Evolutionary conservation across 164 flowering plant genomes (phyloP), one percentile per base, ranked within the genome.

Genomic region (Macadamia tetraphylla): DNA sequence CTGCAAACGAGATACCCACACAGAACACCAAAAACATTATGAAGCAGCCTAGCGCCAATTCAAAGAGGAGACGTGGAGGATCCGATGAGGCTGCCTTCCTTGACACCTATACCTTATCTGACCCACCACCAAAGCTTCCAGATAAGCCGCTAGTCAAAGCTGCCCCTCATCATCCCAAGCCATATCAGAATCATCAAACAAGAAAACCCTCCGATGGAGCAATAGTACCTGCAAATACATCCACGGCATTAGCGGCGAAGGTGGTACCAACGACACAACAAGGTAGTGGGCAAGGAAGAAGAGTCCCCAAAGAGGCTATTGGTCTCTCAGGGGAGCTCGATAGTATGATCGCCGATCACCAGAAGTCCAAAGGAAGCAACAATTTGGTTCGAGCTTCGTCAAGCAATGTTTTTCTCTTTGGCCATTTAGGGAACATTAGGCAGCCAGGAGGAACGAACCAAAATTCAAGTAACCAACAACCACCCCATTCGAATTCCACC

Each of bases 321-420:
- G 84, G 91, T 0, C 68, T 89, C 10, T 87, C 95, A 1, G 95
- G 91, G 0, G 97, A 89, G 83, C 91, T 93, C 0, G 98, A 91
- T 17, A 84, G 77, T 74, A 78, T 87, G 78, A 82, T 91, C 31
- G 44, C 73, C 1, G 95, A 93, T 74, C 83, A 87, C 59, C 92
- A 85, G 55, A 77, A 67, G 46, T 2, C 79, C 1, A 82, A 74
- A 43, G 86, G 85, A 40, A 58, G 73, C 30, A 62, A 70, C 14
- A 66, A 44, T 1, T 77, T 94, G 15, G 92, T 94, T 62, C 80
- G 97, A 8, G 95, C 92, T 15, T 89, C 97, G 0, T 92, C 97
- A 0, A 74, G 96, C 78, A 92, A 91, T 69, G 87, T 94, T 14
- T 90, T 89, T 92, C 77, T 92, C 42, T 70, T 53, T 51, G 84